A percentile compares a stretch with the other conserved stretches of the same genome.
phyloP scores from a whole-genome alignment of 2,329 filamentous ascomycete species.

The Stagonosporopsis rhizophila region DNA sequence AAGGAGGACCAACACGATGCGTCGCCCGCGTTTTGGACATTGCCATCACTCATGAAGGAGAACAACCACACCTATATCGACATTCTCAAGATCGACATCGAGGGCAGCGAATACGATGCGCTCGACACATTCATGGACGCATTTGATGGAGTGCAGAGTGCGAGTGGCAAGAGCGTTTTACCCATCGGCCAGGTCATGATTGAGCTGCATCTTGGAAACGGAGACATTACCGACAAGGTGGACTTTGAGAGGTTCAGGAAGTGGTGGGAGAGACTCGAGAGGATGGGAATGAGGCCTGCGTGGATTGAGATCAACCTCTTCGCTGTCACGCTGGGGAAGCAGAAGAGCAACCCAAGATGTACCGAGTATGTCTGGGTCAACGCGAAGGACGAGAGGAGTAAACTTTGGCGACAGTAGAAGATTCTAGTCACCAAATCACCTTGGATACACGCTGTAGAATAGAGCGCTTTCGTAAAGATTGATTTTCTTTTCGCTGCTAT shows the following conservation, averaged over 20 bases:
- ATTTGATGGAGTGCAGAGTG: constrained; percentile 29
- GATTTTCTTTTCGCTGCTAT: too few relatives aligned
- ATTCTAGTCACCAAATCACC: neutral
- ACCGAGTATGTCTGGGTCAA: constrained; percentile 48
- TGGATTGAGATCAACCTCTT: constrained; percentile 47
- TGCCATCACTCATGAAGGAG: constrained; percentile 38
- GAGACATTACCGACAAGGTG: constrained; percentile 25
- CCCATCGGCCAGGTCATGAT: constrained; percentile 47
- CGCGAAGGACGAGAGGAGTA: constrained; percentile 36
- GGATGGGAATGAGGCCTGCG: constrained; percentile 44
- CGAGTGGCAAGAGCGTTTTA: constrained; percentile 30
- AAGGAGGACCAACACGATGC: constrained; percentile 32
- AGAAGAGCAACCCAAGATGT: constrained; percentile 40
- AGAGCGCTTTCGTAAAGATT: neutral
- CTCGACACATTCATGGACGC: constrained; percentile 43
- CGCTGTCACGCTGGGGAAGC: constrained; percentile 36
- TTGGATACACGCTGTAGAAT: neutral
- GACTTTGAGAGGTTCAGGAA: constrained; percentile 37
- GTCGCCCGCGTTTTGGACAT: constrained; percentile 37
- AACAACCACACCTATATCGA: constrained; percentile 47
- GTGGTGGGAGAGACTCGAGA: constrained; percentile 46
- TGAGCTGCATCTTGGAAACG: constrained; percentile 40
- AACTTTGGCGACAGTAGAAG: constrained; percentile 32
- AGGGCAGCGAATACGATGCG: constrained; percentile 42
- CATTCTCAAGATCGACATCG: constrained; percentile 45